phyloP scores from a whole-genome alignment of 192 early-diverging fungal species.

The Mortierella alpina region DNA sequence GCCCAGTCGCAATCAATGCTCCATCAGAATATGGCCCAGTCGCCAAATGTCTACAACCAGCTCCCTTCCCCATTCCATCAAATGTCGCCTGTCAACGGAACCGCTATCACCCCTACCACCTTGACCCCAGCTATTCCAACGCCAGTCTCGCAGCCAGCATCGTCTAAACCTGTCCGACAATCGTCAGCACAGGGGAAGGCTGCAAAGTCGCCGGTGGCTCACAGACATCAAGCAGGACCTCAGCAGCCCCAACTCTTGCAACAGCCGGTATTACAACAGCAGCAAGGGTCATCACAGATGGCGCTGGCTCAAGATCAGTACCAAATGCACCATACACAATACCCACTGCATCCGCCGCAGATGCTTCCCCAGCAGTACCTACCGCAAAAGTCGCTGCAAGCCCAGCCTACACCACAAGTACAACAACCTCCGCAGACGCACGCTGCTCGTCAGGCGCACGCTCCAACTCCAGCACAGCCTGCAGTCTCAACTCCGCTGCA shows the following conservation, averaged over 20 bases:
- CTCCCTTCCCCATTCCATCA: conserved; percentile 2
- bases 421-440: conserved; percentile 25
- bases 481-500: conserved; percentile 34
- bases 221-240: conserved; percentile 5
- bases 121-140: neutral
- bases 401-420: neutral
- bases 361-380: conserved; percentile 3
- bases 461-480: neutral
- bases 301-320: conserved; percentile 2
- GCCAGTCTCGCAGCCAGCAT: conserved; percentile 1
- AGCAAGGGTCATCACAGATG: neutral
- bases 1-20: conserved; percentile 16
- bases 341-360: neutral
- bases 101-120: neutral
- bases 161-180: conserved; percentile 7
- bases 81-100: conserved; percentile 7
- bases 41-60: conserved; percentile 5
- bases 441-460: conserved; percentile 26
- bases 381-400: neutral
- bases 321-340: neutral
- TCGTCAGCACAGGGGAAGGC: conserved; percentile 9
- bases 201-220: conserved; percentile 2
- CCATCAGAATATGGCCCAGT: conserved; percentile 13
- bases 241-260: conserved; percentile 7
- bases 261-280: neutral